Conservation (phyloP, 257 asterid genomes). For the Penstemon barbatus region DNA sequence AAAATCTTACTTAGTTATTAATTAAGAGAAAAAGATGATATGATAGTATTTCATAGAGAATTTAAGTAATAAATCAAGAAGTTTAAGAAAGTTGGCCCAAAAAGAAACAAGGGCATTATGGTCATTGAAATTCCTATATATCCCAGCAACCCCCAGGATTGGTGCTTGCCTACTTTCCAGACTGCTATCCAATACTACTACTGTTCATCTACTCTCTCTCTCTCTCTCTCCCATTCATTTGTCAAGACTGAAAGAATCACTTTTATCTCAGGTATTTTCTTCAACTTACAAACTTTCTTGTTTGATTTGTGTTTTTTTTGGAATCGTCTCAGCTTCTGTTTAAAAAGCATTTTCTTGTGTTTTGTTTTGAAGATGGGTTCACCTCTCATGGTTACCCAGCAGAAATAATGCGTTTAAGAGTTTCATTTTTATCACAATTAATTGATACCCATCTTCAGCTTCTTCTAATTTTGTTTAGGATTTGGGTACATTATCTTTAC, state of each 20-base stretch:
- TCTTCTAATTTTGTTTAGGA: conserved; percentile 1
- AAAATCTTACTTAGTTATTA: background rate
- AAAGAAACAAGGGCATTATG: conserved; percentile 28
- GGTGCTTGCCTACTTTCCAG: conserved; percentile 32
- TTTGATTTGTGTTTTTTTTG: conserved; percentile 29
- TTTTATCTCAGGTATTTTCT: conserved; percentile 10
- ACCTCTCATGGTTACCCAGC: background rate
- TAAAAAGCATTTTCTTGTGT: background rate
- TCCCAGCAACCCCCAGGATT: conserved; percentile 31
- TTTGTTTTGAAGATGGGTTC: background rate
- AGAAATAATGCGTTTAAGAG: background rate
- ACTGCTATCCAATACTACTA: conserved; percentile 18
- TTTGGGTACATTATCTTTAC: background rate
- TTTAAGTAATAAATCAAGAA: too few relatives aligned
- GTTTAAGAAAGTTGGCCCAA: background rate
- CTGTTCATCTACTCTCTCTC: conserved; percentile 28
- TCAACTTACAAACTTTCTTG: conserved; percentile 1
- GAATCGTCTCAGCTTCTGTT: conserved; percentile 19
- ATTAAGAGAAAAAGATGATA: background rate
- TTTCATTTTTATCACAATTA: background rate
- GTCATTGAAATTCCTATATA: conserved; percentile 36
- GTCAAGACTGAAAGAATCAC: conserved; percentile 14
- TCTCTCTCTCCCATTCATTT: conserved; percentile 13
- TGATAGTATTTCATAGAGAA: too few relatives aligned
- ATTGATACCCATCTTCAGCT: background rate